Evolutionary conservation across 371 early-diverging fungal species (phyloP), one percentile per base, ranked within the genome.

Genomic region (Entomophthora muscae): DNA sequence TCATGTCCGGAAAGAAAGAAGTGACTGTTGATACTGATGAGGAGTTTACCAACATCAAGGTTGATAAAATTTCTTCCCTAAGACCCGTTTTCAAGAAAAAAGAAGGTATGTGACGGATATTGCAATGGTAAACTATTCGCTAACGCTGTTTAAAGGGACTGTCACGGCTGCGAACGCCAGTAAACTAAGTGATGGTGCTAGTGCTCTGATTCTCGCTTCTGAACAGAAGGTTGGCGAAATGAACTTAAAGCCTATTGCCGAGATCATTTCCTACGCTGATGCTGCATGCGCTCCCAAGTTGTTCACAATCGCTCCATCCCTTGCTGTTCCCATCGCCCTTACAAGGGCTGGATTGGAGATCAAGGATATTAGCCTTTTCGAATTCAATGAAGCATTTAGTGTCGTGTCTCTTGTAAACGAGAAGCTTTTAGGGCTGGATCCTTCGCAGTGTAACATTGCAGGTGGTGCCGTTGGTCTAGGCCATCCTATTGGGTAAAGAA

Each of bases 101-200:
- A 71, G 72, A 53, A 53, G 42, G 65, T 26, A 32, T 53, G 32
- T n/a, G n/a, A n/a, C n/a, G n/a, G n/a, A n/a, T n/a, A n/a, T n/a
- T n/a, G n/a, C n/a, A n/a, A n/a, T n/a, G n/a, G n/a, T n/a, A n/a
- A n/a, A n/a, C n/a, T n/a, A n/a, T n/a, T n/a, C n/a, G n/a, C n/a
- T n/a, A n/a, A n/a, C n/a, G n/a, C n/a, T n/a, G n/a, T 63, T 31
- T 58, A 22, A 22, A 56, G 91, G 91, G 64, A 87, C 95, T 21
- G 93, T 96, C 63, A 96, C 98, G 52, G 94, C 98, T 7, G 93
- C 93, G 66, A 98, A 97, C 77, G 83, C 97, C 2, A 90, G 90
- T 23, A 86, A 93, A 28, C 78, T 98, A 32, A 86, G 82, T 42
- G 98, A 98, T 72, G 98, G 98, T 66, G 98, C 94, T 52, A 84